phyloP scores from a whole-genome alignment of 139 green algal species.

The Chlorella vulgaris region DNA sequence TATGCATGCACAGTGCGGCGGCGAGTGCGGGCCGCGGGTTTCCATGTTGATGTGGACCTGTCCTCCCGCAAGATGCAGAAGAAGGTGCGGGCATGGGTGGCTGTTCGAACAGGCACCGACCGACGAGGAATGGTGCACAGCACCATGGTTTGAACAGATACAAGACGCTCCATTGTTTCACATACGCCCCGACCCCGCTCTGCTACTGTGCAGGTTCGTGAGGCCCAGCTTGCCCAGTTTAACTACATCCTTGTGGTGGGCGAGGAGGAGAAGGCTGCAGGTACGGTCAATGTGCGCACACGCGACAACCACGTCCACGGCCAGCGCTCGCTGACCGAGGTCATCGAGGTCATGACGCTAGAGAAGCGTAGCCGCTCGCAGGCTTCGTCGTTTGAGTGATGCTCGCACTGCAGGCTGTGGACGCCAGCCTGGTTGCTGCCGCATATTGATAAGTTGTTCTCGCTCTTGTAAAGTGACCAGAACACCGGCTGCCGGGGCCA shows the following conservation, averaged over 20 bases:
- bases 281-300: slow-evolving; percentile 93
- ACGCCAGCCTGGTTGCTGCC: too few species aligned
- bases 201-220: slow-evolving; percentile 43
- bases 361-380: slow-evolving; percentile 36
- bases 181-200: not conserved
- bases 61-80: slow-evolving; percentile 97
- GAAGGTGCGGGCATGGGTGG: slow-evolving; percentile 72
- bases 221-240: slow-evolving; percentile 95
- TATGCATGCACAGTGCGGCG: slow-evolving; percentile 81
- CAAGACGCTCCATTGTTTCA: not conserved
- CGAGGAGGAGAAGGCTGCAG: slow-evolving; percentile 73
- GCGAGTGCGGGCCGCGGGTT: slow-evolving; percentile 61
- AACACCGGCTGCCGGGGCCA: too few species aligned
- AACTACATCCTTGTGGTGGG: slow-evolving; percentile 98
- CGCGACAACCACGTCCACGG: slow-evolving; percentile 81
- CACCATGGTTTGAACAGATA: not conserved
- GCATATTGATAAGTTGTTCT: too few species aligned
- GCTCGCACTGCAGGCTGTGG: too few species aligned
- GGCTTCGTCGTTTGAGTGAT: too few species aligned
- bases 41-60: slow-evolving; percentile 85
- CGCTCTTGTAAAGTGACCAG: too few species aligned
- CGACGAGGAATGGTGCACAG: not conserved
- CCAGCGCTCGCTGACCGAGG: slow-evolving; percentile 34
- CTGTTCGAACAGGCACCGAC: not conserved
- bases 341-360: slow-evolving; percentile 43